These are phyloP conservation scores for Lactuca saligna DNA, from an alignment of 129 eudicot genomes.

Conservation along the genomic window DNA sequence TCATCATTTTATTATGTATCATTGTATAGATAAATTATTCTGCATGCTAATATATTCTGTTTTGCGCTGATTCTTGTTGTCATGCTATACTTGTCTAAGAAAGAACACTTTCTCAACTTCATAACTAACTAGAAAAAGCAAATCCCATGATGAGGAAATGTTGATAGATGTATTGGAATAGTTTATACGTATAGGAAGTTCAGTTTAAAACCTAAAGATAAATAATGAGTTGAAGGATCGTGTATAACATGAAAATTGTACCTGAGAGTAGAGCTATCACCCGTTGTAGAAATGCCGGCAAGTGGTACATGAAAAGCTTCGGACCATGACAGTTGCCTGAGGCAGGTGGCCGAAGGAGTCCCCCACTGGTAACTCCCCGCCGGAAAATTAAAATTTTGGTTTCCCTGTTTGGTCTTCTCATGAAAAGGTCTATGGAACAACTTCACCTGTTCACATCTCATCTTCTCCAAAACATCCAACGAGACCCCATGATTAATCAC, in stretches of 20 bases:
- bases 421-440: slow-evolving; percentile 50
- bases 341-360: slow-evolving; percentile 50
- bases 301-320: slow-evolving; percentile 73
- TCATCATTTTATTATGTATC: too few relatives aligned
- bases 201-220: too few relatives aligned
- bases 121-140: too few relatives aligned
- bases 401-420: slow-evolving; percentile 30
- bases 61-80: too few relatives aligned
- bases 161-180: too few relatives aligned
- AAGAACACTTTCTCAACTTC: too few relatives aligned
- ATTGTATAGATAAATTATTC: too few relatives aligned
- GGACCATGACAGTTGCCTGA: slow-evolving; percentile 57
- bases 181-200: too few relatives aligned
- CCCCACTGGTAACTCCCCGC: slow-evolving; percentile 66
- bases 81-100: too few relatives aligned
- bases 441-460: slow-evolving; percentile 55
- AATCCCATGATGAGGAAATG: too few relatives aligned
- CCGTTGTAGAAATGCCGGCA: slow-evolving; percentile 24
- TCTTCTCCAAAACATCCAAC: slow-evolving; percentile 35
- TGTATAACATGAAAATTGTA: background rate
- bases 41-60: too few relatives aligned
- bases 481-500: slow-evolving; percentile 71
- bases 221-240: too few relatives aligned
- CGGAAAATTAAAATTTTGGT: slow-evolving; percentile 27
- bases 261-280: slow-evolving; percentile 35